Evolutionary conservation across 352 stramenopile species (phyloP).

Genomic region (Phytophthora kernoviae): DNA sequence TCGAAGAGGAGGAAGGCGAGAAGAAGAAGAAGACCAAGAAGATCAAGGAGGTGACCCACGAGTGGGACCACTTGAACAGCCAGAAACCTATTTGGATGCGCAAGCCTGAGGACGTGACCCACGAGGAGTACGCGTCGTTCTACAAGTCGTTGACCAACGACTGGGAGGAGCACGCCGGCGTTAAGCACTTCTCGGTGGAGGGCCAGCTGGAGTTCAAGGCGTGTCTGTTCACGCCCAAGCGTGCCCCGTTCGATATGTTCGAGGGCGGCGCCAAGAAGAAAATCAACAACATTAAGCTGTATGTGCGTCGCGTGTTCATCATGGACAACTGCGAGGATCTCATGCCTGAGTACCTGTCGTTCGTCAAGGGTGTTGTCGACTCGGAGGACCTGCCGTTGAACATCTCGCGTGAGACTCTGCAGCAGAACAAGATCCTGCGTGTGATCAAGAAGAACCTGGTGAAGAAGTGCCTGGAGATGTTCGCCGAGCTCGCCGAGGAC

Average conservation of each 20-base stretch:
- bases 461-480: slow-evolving; percentile 99
- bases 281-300: slow-evolving; percentile 99
- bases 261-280: slow-evolving; percentile 99
- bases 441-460: slow-evolving; percentile 99
- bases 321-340: slow-evolving; percentile 99
- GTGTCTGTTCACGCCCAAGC: slow-evolving; percentile 98
- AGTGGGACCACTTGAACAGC: slow-evolving; percentile 99
- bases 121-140: slow-evolving; percentile 99
- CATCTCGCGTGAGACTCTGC: slow-evolving; percentile 99
- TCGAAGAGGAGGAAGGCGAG: slow-evolving; percentile 95
- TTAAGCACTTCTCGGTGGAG: slow-evolving; percentile 99
- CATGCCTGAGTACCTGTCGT: slow-evolving; percentile 99
- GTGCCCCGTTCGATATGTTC: slow-evolving; percentile 99
- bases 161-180: slow-evolving; percentile 97
- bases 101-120: slow-evolving; percentile 98
- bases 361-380: slow-evolving; percentile 99
- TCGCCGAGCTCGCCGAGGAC: slow-evolving; percentile 98
- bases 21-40: slow-evolving; percentile 99
- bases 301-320: slow-evolving; percentile 99
- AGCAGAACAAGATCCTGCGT: slow-evolving; percentile 99
- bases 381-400: slow-evolving; percentile 99
- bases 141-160: slow-evolving; percentile 99
- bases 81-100: slow-evolving; percentile 99
- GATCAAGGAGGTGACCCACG: slow-evolving; percentile 98
- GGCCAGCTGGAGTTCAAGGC: slow-evolving; percentile 99